Conservation (phyloP, 257 asterid species). For the Nicotiana knightiana region DNA sequence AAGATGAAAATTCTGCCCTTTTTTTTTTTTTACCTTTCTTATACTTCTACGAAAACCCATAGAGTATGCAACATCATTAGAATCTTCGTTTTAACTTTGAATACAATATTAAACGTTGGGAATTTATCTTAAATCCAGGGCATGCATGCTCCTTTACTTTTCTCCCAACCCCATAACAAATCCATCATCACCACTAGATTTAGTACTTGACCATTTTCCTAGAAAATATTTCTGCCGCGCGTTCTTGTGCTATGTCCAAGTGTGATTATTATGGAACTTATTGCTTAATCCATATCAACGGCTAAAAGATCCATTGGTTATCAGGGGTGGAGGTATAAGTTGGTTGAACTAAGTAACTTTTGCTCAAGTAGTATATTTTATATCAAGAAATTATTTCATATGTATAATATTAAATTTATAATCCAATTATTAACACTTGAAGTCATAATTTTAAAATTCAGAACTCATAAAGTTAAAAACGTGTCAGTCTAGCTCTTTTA, state of each 20-base stretch:
- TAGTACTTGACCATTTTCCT: conserved; percentile 8
- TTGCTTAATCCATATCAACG: background rate
- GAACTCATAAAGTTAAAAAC: too few species aligned
- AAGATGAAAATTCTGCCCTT: conserved; percentile 8
- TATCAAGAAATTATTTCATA: too few species aligned
- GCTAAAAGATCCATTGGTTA: background rate
- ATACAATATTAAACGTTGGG: background rate
- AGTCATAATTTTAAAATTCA: too few species aligned
- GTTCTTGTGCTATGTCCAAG: background rate
- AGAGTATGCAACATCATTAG: background rate
- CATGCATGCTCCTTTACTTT: conserved; percentile 37
- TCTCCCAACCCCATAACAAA: conserved; percentile 14
- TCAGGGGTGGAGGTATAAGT: too few species aligned
- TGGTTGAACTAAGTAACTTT: too few species aligned
- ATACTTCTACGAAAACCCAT: conserved; percentile 10
- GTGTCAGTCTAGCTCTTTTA: background rate
- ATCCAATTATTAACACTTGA: too few species aligned
- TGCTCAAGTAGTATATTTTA: too few species aligned
- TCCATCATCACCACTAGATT: background rate
- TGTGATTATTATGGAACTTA: background rate
- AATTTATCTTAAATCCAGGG: conserved; percentile 28
- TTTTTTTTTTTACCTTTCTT: conserved; percentile 6
- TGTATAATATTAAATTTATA: too few species aligned
- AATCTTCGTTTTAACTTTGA: conserved; percentile 5
- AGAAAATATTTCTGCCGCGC: conserved; percentile 2